Evolutionary conservation across 805 yeast genomes (phyloP).

Genomic region (Candida saitoana): DNA sequence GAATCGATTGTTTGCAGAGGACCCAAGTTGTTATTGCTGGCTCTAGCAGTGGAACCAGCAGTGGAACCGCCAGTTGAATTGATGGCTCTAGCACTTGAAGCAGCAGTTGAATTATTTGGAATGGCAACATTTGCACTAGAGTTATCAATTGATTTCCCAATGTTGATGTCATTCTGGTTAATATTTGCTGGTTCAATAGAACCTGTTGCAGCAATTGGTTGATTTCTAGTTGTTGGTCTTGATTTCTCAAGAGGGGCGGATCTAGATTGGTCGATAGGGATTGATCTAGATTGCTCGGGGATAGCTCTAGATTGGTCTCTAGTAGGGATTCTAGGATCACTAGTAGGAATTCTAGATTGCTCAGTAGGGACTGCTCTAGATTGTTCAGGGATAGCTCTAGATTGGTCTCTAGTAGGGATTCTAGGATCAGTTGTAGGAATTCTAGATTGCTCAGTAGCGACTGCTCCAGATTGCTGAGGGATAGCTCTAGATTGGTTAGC

Average conservation of each 20-base stretch:
- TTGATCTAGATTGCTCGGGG: neutral
- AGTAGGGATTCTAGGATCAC: neutral
- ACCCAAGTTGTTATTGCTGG: neutral
- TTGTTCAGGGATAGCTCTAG: too few species aligned
- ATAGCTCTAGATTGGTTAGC: neutral
- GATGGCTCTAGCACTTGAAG: neutral
- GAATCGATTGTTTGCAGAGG: neutral
- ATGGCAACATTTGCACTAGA: neutral
- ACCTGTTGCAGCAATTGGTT: neutral
- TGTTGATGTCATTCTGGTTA: neutral
- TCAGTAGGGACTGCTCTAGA: neutral
- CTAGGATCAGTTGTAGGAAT: too few species aligned
- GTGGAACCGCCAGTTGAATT: neutral
- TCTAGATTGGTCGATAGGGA: neutral
- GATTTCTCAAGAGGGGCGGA: neutral
- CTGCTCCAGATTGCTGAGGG: neutral
- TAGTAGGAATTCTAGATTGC: neutral
- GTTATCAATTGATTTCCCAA: conserved; percentile 1
- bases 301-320: too few species aligned
- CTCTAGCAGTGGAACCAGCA: neutral
- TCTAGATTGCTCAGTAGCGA: neutral
- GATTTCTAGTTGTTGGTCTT: neutral
- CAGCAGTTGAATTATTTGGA: neutral
- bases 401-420: too few species aligned
- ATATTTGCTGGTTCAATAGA: neutral